Percentiles rank a stretch among this genome's conserved stretches.
Conservation (phyloP, 495 filamentous ascomycete species). For the Trichoderma virens region DNA sequence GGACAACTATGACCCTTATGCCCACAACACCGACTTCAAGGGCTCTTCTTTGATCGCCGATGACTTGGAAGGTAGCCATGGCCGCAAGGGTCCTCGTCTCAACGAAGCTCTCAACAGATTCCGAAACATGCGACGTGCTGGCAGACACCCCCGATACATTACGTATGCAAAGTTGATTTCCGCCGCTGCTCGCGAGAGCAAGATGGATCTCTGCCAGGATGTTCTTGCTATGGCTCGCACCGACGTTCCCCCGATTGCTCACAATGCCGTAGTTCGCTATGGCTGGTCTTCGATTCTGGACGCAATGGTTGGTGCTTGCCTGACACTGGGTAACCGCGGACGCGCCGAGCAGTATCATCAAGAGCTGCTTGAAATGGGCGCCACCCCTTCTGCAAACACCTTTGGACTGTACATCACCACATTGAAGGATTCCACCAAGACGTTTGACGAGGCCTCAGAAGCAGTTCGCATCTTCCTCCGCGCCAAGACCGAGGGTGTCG, state of each 20-base stretch:
- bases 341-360: conserved; percentile 81
- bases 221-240: conserved; percentile 78
- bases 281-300: conserved; percentile 94
- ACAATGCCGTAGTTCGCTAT: conserved; percentile 78
- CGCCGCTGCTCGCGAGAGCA: conserved; percentile 74
- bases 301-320: conserved; percentile 89
- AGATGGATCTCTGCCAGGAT: conserved; percentile 73
- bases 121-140: conserved; percentile 84
- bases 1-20: conserved; percentile 85
- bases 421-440: conserved; percentile 87
- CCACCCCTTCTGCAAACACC: conserved; percentile 90
- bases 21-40: conserved; percentile 80
- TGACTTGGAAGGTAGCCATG: conserved; percentile 65
- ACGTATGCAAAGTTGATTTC: conserved; percentile 93
- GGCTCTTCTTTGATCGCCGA: conserved; percentile 86
- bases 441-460: conserved; percentile 93
- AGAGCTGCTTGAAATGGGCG: conserved; percentile 79
- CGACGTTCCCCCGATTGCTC: conserved; percentile 74
- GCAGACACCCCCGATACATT: conserved; percentile 87
- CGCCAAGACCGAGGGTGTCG: conserved; percentile 86
- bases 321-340: conserved; percentile 71
- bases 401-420: conserved; percentile 98
- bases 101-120: conserved; percentile 76
- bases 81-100: conserved; percentile 61
- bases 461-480: conserved; percentile 95